A percentile compares a stretch with the other conserved stretches of the same genome.
phyloP scores from a whole-genome alignment of 805 yeast species.

The Schwanniomyces pseudopolymorphus region DNA sequence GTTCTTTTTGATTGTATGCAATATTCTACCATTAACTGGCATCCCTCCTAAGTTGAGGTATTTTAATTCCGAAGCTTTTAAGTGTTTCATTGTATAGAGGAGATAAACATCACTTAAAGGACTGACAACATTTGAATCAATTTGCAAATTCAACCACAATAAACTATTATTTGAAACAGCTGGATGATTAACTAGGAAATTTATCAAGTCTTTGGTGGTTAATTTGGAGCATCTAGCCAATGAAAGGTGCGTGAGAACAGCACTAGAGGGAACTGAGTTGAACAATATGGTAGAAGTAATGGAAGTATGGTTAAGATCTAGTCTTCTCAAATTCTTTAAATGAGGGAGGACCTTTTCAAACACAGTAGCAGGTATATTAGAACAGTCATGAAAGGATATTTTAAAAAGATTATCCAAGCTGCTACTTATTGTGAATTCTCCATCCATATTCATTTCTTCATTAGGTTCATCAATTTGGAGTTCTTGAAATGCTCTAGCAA shows the following conservation, averaged over 20 bases:
- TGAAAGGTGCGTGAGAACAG: slow-evolving; percentile 75
- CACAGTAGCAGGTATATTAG: slow-evolving; percentile 62
- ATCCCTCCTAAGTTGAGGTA: slow-evolving; percentile 66
- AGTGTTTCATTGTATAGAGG: slow-evolving; percentile 40
- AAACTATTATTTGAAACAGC: slow-evolving; percentile 49
- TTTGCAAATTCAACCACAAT: slow-evolving; percentile 66
- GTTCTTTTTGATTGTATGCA: slow-evolving; percentile 36
- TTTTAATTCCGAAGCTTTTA: slow-evolving; percentile 45
- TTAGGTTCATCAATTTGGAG: slow-evolving; percentile 28
- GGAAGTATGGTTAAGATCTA: slow-evolving; percentile 82
- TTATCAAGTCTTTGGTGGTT: slow-evolving; percentile 68
- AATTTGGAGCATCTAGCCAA: slow-evolving; percentile 54
- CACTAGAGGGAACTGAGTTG: slow-evolving; percentile 50
- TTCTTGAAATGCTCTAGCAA: slow-evolving; percentile 57
- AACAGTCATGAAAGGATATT: slow-evolving; percentile 84
- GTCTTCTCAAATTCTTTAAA: slow-evolving; percentile 54
- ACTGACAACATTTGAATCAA: slow-evolving; percentile 60
- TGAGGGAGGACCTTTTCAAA: slow-evolving; percentile 59
- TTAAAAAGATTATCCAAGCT: slow-evolving; percentile 29
- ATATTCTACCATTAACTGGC: slow-evolving; percentile 46
- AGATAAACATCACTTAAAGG: slow-evolving; percentile 55
- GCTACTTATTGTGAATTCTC: background rate
- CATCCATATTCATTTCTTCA: slow-evolving; percentile 7
- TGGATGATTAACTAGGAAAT: slow-evolving; percentile 71
- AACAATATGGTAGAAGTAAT: slow-evolving; percentile 62